phyloP scores from a whole-genome alignment of 2,329 filamentous ascomycete species.

The Botrytis aclada region DNA sequence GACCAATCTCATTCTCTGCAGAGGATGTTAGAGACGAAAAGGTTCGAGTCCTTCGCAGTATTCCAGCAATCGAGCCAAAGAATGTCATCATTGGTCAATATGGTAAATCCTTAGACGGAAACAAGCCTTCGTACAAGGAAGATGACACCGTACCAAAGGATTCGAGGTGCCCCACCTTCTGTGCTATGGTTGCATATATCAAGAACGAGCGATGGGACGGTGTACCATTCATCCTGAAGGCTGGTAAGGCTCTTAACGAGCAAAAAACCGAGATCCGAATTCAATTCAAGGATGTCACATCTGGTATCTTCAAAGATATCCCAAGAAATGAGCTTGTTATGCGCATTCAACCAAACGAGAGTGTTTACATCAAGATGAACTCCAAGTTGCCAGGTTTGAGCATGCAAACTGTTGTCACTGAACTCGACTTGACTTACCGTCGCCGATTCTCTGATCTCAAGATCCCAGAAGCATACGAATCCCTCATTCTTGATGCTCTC shows the following conservation, averaged over 20 bases:
- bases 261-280: constrained; percentile 99
- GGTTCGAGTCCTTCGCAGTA: constrained; percentile 89
- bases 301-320: constrained; percentile 99
- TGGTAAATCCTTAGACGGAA: constrained; percentile 90
- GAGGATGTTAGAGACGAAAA: constrained; percentile 99
- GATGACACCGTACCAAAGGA: constrained; percentile 98
- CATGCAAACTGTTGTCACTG: constrained; percentile 99
- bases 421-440: constrained; percentile 96
- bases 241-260: constrained; percentile 97
- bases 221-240: constrained; percentile 99
- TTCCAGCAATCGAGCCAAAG: constrained; percentile 95
- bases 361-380: constrained; percentile 99
- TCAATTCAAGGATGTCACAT: constrained; percentile 99
- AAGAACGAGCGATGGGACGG: constrained; percentile 99
- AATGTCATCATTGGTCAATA: constrained; percentile 99
- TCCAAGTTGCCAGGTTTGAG: constrained; percentile 96
- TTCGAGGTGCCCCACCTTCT: constrained; percentile 96
- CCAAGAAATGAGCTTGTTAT: constrained; percentile 98
- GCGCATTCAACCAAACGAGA: constrained; percentile 98
- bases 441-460: constrained; percentile 98
- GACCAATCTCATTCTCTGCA: constrained; percentile 94
- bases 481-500: constrained; percentile 90
- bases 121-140: constrained; percentile 97
- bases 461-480: constrained; percentile 99
- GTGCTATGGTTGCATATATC: constrained; percentile 94